phyloP scores from a whole-genome alignment of 2,329 filamentous ascomycete species.

The Teratosphaeria epicoccoides region DNA sequence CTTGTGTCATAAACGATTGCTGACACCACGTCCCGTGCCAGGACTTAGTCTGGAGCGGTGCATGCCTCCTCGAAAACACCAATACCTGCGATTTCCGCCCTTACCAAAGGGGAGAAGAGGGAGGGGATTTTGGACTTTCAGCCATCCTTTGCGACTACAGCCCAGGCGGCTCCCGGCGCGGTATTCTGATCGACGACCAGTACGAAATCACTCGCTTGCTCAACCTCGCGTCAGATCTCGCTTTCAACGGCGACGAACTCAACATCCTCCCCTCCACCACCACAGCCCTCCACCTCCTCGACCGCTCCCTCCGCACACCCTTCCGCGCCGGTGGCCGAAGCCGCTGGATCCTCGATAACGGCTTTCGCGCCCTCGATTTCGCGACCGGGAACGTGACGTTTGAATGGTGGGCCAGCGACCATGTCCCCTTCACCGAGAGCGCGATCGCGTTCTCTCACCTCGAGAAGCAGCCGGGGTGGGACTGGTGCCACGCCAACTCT shows the following conservation, averaged over 20 bases:
- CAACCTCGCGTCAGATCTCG: background rate
- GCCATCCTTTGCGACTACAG: constrained; percentile 1
- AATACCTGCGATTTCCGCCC: background rate
- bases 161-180: constrained; percentile 2
- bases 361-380: constrained; percentile 23
- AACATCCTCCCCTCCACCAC: constrained; percentile 12
- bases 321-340: background rate
- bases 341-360: constrained; percentile 4
- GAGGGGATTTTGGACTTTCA: background rate
- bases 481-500: constrained; percentile 27
- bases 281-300: background rate
- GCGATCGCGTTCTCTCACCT: constrained; percentile 3
- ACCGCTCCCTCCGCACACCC: background rate
- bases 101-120: background rate
- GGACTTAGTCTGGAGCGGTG: constrained; percentile 2
- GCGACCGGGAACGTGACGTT: constrained; percentile 22
- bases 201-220: background rate
- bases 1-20: too few relatives aligned
- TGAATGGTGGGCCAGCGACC: constrained; percentile 26
- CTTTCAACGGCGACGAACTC: constrained; percentile 31
- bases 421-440: constrained; percentile 26
- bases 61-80: background rate
- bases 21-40: background rate
- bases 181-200: background rate
- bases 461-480: constrained; percentile 4